Evolutionary conservation across 352 stramenopile species (phyloP).

Genomic region (Globisporangium rhizosaccharum): DNA sequence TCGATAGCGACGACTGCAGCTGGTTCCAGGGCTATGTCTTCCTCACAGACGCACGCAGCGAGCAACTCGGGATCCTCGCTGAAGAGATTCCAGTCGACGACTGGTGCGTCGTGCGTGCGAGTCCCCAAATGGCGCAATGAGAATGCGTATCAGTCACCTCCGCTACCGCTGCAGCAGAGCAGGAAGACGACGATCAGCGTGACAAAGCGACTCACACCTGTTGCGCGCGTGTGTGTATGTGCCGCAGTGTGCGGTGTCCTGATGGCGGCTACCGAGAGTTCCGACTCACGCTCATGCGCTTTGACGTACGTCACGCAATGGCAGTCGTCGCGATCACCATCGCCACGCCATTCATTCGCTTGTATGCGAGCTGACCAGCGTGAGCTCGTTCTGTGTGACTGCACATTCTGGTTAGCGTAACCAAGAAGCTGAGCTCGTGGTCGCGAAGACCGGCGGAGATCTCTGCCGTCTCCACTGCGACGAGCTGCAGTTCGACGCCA

Average conservation of each 20-base stretch:
- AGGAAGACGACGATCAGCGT: neutral
- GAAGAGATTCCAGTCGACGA: slow-evolving; percentile 60
- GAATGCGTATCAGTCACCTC: neutral
- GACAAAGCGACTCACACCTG: neutral
- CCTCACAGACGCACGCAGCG: slow-evolving; percentile 15
- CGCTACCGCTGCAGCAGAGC: neutral
- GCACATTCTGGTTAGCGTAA: slow-evolving; percentile 1
- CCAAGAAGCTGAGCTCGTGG: slow-evolving; percentile 33
- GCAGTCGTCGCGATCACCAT: neutral
- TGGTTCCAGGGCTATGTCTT: slow-evolving; percentile 74
- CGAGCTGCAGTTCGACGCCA: slow-evolving; percentile 31
- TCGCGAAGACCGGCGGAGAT: slow-evolving; percentile 57
- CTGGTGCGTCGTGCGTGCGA: slow-evolving; percentile 24
- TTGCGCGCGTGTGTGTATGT: neutral
- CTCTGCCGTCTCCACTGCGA: slow-evolving; percentile 50
- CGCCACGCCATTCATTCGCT: neutral
- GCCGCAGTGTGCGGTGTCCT: slow-evolving; percentile 40
- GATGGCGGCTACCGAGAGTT: slow-evolving; percentile 68
- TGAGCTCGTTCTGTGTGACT: neutral
- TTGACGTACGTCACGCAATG: slow-evolving; percentile 20
- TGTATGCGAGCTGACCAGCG: neutral
- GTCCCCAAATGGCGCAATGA: neutral
- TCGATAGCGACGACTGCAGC: slow-evolving; percentile 13
- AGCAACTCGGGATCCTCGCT: slow-evolving; percentile 52
- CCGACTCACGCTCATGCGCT: slow-evolving; percentile 52